Evolutionary conservation across 768 basidiomycete species (phyloP).

Genomic region (Suillus alpinus): DNA sequence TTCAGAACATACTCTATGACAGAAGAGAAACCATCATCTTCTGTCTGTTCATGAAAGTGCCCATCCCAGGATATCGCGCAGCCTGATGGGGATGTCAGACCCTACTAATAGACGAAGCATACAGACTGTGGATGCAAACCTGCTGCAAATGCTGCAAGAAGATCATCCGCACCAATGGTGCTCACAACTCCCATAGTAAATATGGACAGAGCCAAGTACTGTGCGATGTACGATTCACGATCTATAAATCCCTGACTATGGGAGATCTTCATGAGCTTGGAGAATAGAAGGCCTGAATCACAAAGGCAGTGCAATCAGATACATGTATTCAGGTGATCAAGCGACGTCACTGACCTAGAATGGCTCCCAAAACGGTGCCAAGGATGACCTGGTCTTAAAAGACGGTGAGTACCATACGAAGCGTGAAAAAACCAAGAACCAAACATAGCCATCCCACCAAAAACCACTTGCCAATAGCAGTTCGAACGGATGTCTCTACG

Average conservation of each 20-base stretch:
- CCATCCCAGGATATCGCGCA: conserved; percentile 92
- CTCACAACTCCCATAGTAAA: conserved; percentile 76
- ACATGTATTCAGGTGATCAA: neutral
- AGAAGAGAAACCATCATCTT: conserved; percentile 83
- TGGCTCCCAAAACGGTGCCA: conserved; percentile 70
- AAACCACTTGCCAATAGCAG: conserved; percentile 82
- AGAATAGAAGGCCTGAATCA: conserved; percentile 56
- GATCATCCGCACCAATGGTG: conserved; percentile 81
- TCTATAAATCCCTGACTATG: conserved; percentile 64
- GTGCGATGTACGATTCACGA: conserved; percentile 83
- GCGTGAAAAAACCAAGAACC: conserved; percentile 12
- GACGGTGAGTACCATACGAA: conserved; percentile 3
- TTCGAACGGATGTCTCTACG: conserved; percentile 56
- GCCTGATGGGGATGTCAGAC: conserved; percentile 47
- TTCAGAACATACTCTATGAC: conserved; percentile 88
- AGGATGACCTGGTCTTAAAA: conserved; percentile 74
- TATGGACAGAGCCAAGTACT: conserved; percentile 71
- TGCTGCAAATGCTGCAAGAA: conserved; percentile 85
- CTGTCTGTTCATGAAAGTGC: conserved; percentile 72
- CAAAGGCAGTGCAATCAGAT: neutral
- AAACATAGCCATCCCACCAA: conserved; percentile 80
- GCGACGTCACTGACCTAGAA: conserved; percentile 35
- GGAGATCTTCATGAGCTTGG: conserved; percentile 68
- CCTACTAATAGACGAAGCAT: neutral
- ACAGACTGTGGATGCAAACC: conserved; percentile 36